phyloP scores from a whole-genome alignment of 2,329 filamentous ascomycete genomes.

The Pseudocercospora musae region DNA sequence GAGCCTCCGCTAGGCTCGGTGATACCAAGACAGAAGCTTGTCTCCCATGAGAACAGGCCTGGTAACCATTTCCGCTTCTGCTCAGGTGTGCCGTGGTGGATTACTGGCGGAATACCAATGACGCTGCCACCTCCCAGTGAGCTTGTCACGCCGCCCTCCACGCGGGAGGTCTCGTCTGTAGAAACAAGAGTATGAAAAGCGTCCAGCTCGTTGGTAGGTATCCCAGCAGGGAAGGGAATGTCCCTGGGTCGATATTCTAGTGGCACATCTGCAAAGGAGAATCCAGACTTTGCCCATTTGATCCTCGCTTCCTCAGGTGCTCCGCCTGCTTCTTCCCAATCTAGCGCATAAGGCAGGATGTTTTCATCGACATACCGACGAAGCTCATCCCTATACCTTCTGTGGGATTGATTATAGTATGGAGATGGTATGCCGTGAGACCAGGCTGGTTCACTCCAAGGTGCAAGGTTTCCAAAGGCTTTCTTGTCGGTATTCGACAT shows the following conservation, averaged over 20 bases:
- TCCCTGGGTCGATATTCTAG: slow-evolving; percentile 42
- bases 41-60: slow-evolving; percentile 56
- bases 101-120: slow-evolving; percentile 63
- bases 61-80: slow-evolving; percentile 60
- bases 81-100: slow-evolving; percentile 59
- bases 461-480: slow-evolving; percentile 29
- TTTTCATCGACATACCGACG: slow-evolving; percentile 59
- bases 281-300: slow-evolving; percentile 42
- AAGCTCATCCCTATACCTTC: slow-evolving; percentile 54
- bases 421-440: slow-evolving; percentile 51
- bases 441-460: slow-evolving; percentile 49
- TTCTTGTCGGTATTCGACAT: not conserved
- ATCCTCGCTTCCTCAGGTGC: slow-evolving; percentile 46
- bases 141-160: slow-evolving; percentile 53
- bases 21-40: slow-evolving; percentile 62
- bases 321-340: slow-evolving; percentile 58
- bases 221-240: slow-evolving; percentile 44
- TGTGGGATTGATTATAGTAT: slow-evolving; percentile 63
- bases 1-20: slow-evolving; percentile 62
- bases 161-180: slow-evolving; percentile 32
- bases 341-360: slow-evolving; percentile 55
- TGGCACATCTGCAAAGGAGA: slow-evolving; percentile 45
- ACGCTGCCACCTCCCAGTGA: slow-evolving; percentile 58
- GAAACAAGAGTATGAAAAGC: slow-evolving; percentile 49
- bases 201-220: slow-evolving; percentile 51